phyloP scores from a whole-genome alignment of 305 asterid species.

The Nicotiana rustica region DNA sequence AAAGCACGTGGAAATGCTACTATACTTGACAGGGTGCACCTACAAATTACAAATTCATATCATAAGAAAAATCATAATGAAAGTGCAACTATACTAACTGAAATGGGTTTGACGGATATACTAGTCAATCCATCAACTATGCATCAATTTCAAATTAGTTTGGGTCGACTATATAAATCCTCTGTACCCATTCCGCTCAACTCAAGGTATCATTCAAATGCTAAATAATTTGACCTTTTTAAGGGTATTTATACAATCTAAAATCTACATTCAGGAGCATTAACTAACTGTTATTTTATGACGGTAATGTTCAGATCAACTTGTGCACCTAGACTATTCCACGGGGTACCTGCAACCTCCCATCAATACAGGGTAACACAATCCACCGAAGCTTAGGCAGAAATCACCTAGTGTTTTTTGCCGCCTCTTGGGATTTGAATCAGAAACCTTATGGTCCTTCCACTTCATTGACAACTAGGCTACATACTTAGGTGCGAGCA shows the following conservation, averaged over 20 bases:
- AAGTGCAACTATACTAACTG: background rate
- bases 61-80: background rate
- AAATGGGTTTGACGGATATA: constrained; percentile 1
- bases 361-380: no score
- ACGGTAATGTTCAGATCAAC: no score
- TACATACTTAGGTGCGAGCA: no score
- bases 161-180: constrained; percentile 2
- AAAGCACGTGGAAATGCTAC: constrained; percentile 48
- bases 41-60: constrained; percentile 28
- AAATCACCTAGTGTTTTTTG: no score
- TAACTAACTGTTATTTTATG: background rate
- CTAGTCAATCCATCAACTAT: background rate
- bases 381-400: no score
- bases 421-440: no score
- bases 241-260: background rate
- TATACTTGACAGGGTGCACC: constrained; percentile 54
- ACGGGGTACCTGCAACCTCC: no score
- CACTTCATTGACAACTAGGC: no score
- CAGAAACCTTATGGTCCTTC: no score
- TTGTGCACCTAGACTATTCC: no score
- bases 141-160: background rate
- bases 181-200: background rate
- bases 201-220: constrained; percentile 10
- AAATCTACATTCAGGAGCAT: background rate
- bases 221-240: background rate